Base-by-base conservation (phyloP, 495 filamentous ascomycete genomes). In the Tetracladium setigerum region DNA sequence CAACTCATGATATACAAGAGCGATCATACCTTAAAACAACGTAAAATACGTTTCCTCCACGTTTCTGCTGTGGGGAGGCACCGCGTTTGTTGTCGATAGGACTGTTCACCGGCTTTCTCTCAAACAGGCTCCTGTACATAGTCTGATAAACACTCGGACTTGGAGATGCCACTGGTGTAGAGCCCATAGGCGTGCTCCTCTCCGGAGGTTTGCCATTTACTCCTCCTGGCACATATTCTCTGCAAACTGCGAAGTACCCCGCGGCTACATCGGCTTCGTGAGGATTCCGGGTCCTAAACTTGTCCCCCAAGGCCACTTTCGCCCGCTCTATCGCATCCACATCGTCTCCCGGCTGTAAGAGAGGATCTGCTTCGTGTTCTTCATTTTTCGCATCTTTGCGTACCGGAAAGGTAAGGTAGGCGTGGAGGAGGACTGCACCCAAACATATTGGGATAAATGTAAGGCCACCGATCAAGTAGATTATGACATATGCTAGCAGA, bases 41-140 rank as follows among this genome's bases (percentile, higher is more conserved):
- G 56, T 84, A 95, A 61, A 95, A 96, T n/a, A 95, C 84, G 63
- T 95, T 95, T 30, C 84, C 74, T 30, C 84, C 82, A 56, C 78
- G 82, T 64, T 83, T 89, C 38, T 73, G 75, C 38, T 73, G 75
- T 36, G 75, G 78, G 63, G 80, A 86, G 47, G 74, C 74, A 47
- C 50, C 60, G 38, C 54, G 57, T 53, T 69, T 68, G 40, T 67
- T 66, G 45, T 75, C 72, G 11, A 73, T 44, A 5, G 73, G 73
- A 7, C 67, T 69, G 2, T 75, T 63, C 1, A 54, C 64, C 49
- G 74, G 69, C 55, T 86, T 91, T 40, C 92, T 78, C 52, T 97
- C 91, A 60, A 98, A 98, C 38, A 98, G 79, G 63, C 86, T 94
- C 55, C 89, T 72, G 63, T 97, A 97, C 92, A 98, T 95, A 62